Conservation (phyloP, 768 basidiomycete species). For the Termitomyces sp. region DNA sequence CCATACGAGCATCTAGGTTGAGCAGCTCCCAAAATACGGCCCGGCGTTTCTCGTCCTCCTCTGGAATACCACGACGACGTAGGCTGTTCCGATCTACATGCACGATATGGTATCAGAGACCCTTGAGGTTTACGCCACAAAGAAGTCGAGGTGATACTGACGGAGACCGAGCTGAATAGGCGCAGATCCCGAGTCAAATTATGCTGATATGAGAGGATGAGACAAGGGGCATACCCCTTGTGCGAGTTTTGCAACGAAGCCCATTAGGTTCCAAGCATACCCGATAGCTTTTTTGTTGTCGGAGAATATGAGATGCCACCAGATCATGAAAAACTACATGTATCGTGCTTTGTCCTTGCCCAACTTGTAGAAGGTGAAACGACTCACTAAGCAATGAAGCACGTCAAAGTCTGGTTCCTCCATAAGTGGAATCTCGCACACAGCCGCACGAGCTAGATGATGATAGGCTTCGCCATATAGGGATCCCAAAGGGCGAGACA, state of each 20-base stretch:
- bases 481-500: slow-evolving; percentile 49
- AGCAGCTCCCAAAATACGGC: slow-evolving; percentile 73
- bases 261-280: slow-evolving; percentile 75
- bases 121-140: background rate
- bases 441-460: slow-evolving; percentile 59
- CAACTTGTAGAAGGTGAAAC: background rate
- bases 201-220: slow-evolving; percentile 3
- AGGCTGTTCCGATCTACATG: slow-evolving; percentile 61
- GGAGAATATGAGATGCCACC: slow-evolving; percentile 71
- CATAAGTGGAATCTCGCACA: slow-evolving; percentile 72
- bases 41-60: slow-evolving; percentile 65
- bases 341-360: slow-evolving; percentile 2
- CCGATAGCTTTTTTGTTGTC: slow-evolving; percentile 69
- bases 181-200: slow-evolving; percentile 10
- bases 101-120: slow-evolving; percentile 3
- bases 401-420: slow-evolving; percentile 73
- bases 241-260: slow-evolving; percentile 66
- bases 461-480: slow-evolving; percentile 61
- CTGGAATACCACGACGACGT: slow-evolving; percentile 60
- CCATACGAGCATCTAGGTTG: slow-evolving; percentile 67
- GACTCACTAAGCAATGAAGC: slow-evolving; percentile 56
- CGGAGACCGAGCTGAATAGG: slow-evolving; percentile 57
- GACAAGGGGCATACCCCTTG: slow-evolving; percentile 51
- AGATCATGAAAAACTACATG: slow-evolving; percentile 58
- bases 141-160: slow-evolving; percentile 28